Percentiles rank a stretch among this genome's conserved stretches.
phyloP scores from a whole-genome alignment of 1,284 basidiomycete species.

The Melampsora americana region DNA sequence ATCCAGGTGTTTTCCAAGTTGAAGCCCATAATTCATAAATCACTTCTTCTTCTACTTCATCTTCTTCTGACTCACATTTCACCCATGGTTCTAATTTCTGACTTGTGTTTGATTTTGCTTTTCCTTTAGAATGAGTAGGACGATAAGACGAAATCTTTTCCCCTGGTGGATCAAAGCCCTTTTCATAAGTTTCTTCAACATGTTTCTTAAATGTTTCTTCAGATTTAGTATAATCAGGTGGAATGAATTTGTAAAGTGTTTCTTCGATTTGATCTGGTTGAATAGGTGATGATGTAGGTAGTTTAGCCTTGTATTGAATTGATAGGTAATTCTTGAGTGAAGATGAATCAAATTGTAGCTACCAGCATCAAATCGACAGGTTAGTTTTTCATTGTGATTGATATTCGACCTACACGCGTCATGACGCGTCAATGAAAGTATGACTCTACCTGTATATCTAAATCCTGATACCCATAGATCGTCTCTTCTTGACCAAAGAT shows the following conservation, averaged over 20 bases:
- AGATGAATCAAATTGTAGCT: conserved; percentile 82
- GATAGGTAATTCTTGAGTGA: conserved; percentile 73
- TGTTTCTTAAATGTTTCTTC: conserved; percentile 19
- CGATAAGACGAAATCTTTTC: conserved; percentile 43
- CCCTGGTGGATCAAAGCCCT: conserved; percentile 26
- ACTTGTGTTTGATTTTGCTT: conserved; percentile 23
- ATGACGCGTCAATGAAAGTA: neutral
- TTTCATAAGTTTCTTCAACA: conserved; percentile 14
- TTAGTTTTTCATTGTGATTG: neutral
- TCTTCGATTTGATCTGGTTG: conserved; percentile 79
- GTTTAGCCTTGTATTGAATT: conserved; percentile 66
- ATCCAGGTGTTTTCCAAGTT: conserved; percentile 82
- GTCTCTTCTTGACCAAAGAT: conserved; percentile 95
- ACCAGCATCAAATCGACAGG: conserved; percentile 46
- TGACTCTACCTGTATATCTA: conserved; percentile 71
- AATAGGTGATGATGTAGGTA: conserved; percentile 66
- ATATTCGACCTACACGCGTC: neutral
- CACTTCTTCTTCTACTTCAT: conserved; percentile 43
- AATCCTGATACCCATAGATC: conserved; percentile 85
- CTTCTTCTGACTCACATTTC: conserved; percentile 17
- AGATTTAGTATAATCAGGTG: conserved; percentile 59
- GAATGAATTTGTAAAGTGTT: conserved; percentile 72
- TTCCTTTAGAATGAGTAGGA: conserved; percentile 33
- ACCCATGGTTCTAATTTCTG: conserved; percentile 24
- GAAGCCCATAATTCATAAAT: conserved; percentile 58